Conservation (phyloP, 192 early-diverging fungal genomes). For the Entomortierella beljakovae region DNA sequence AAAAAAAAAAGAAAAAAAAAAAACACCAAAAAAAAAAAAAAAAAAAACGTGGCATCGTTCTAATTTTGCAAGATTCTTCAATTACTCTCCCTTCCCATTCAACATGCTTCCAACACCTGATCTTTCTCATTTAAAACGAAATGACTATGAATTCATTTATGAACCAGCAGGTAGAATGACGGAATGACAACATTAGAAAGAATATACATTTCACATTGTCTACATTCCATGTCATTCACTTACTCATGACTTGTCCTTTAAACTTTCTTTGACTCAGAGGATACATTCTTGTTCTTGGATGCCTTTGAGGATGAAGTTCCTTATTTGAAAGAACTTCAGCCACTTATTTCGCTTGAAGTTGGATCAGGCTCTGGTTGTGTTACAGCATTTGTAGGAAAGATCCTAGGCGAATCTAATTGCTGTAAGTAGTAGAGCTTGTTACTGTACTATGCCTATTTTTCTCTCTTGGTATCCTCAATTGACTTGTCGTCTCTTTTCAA, state of each 20-base stretch:
- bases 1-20: no score
- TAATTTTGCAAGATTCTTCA: background rate
- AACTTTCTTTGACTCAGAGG: slow-evolving; percentile 67
- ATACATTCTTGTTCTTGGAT: slow-evolving; percentile 94
- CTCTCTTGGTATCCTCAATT: background rate
- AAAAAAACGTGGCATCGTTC: background rate
- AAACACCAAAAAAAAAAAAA: no score
- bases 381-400: slow-evolving; percentile 79
- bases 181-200: background rate
- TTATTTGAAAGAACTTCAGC: slow-evolving; percentile 63
- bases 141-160: slow-evolving; percentile 81
- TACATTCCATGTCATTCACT: background rate
- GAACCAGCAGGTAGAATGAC: slow-evolving; percentile 82
- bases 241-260: background rate
- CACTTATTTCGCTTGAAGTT: slow-evolving; percentile 86
- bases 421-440: slow-evolving; percentile 37
- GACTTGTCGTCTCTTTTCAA: slow-evolving; percentile 22
- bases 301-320: slow-evolving; percentile 84
- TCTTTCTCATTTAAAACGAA: slow-evolving; percentile 73
- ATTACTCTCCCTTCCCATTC: background rate
- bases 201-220: background rate
- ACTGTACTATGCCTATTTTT: background rate
- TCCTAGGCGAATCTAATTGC: slow-evolving; percentile 55
- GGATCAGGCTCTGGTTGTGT: slow-evolving; percentile 92
- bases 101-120: slow-evolving; percentile 81